Evolutionary conservation across 345 rosid species (phyloP).

Genomic region (Microcos paniculata): DNA sequence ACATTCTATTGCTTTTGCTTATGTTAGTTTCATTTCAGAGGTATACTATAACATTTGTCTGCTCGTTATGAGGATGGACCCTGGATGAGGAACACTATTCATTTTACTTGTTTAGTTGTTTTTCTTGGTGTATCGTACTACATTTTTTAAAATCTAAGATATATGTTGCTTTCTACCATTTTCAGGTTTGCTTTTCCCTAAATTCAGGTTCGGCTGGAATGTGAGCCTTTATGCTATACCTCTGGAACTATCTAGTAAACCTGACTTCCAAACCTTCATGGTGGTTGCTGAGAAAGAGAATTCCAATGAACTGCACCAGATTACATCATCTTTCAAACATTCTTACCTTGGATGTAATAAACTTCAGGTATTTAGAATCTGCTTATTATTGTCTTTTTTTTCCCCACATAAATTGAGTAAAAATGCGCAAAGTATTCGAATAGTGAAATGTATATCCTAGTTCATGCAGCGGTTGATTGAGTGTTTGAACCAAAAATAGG

Average conservation of each 20-base stretch:
- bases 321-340: slow-evolving; percentile 41
- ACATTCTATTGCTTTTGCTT: background rate
- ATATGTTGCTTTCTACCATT: slow-evolving; percentile 19
- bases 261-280: slow-evolving; percentile 70
- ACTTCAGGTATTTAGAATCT: slow-evolving; percentile 51
- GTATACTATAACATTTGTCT: background rate
- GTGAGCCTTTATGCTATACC: slow-evolving; percentile 56
- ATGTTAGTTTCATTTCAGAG: background rate
- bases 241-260: slow-evolving; percentile 46
- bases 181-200: slow-evolving; percentile 82
- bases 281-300: slow-evolving; percentile 68
- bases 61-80: background rate
- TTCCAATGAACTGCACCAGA: slow-evolving; percentile 43
- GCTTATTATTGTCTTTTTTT: background rate
- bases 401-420: background rate
- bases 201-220: slow-evolving; percentile 89
- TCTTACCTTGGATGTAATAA: slow-evolving; percentile 41
- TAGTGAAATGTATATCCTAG: background rate
- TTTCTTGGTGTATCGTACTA: slow-evolving; percentile 8
- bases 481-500: background rate
- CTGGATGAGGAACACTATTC: background rate
- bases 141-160: slow-evolving; percentile 1
- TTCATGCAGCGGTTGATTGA: background rate
- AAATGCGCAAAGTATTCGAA: background rate
- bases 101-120: slow-evolving; percentile 13